Evolutionary conservation across 2,329 filamentous ascomycete genomes (phyloP).

Genomic region (Diplodia seriata): DNA sequence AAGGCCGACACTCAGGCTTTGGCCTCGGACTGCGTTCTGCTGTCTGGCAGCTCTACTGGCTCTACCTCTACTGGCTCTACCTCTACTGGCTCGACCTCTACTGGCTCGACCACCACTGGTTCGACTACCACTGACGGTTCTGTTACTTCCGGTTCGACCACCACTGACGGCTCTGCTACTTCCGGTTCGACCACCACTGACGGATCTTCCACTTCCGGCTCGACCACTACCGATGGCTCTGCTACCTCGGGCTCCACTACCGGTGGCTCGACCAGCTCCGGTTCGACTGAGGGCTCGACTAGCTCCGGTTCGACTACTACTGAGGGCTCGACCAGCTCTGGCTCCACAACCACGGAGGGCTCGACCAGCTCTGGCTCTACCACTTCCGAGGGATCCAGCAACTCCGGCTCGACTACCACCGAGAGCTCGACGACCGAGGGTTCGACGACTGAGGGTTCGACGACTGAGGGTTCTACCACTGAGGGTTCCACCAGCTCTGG

Average conservation of each 20-base stretch:
- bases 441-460: not conserved
- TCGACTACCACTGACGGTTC: not conserved
- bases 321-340: not conserved
- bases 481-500: not conserved
- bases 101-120: not conserved
- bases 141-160: not conserved
- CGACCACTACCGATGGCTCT: not conserved
- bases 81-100: not conserved
- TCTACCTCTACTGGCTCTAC: not conserved
- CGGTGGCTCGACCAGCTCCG: not conserved
- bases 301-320: not conserved
- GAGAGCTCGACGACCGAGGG: not conserved
- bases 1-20: constrained; percentile 3
- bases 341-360: not conserved
- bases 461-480: not conserved
- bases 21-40: not conserved
- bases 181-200: not conserved
- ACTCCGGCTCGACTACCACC: not conserved
- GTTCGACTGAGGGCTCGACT: not conserved
- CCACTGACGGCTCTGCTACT: not conserved
- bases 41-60: not conserved
- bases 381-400: not conserved
- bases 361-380: not conserved
- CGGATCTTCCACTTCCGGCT: not conserved
- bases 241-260: not conserved